Base-by-base conservation (phyloP, 192 early-diverging fungal genomes). In the Podila verticillata region DNA sequence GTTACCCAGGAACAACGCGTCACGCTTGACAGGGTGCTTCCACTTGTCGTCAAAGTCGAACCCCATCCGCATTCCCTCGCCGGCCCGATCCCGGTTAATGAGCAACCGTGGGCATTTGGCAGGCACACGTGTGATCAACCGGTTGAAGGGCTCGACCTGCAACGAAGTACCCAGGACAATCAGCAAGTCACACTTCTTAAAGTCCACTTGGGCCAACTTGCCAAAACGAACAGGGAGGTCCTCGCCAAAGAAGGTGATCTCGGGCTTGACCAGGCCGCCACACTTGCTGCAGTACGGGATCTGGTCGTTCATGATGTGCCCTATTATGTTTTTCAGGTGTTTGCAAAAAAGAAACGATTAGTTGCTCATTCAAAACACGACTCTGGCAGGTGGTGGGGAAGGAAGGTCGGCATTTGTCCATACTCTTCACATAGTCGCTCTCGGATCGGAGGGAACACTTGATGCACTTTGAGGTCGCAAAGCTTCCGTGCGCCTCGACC, bases 231-330 rank as follows among this genome's bases (percentile, higher is more conserved):
- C 68, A 10, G 98, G 98, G 58, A 99, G 83, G 22, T 82, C 73
- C 80, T 99, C 95, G 22, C 96, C 96, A 84, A 99, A 99, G 72
- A 99, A 99, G 0, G 95, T 96, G 66, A 99, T 98, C 68, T 96
- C 91, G 10, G 96, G 97, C 72, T 99, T 99, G 72, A 99, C 91
- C 17, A 94, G 81, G 7, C 91, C 82, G 26, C 70, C 66, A 83
- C 98, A 98, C 30, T 65, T 19, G 17, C 67, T 64, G 72, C 98
- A 99, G 26, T 77, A 82, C 7, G 96, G 95, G 20, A 96, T 89
- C 35, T 85, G 75, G 30, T 87, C 84, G 30, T 62, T 59, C 34
- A 91, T 66, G 36, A 95, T 86, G 60, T 75, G 70, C 58, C 85
- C 84, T 80, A 68, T 22, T 31, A 20, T 6, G 13, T 3, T 39